Percentiles rank a stretch among this genome's conserved stretches.
Evolutionary conservation across 2,329 filamentous ascomycete species (phyloP).

Genomic region (Hymenoscyphus fraxineus): DNA sequence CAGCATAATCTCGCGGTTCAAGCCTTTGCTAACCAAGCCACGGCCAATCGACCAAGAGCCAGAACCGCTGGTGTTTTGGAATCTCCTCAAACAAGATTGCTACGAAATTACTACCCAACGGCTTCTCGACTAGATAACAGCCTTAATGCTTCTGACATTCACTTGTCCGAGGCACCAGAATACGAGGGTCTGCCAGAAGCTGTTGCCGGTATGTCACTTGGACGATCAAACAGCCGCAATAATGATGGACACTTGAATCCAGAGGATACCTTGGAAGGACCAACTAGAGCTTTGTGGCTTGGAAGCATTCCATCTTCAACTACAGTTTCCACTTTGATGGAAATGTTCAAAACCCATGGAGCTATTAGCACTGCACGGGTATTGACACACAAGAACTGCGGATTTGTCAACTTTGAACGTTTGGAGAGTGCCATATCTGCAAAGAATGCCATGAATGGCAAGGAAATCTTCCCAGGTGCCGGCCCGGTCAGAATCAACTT

Average conservation of each 20-base stretch:
- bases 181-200: conserved; percentile 78
- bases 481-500: conserved; percentile 95
- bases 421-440: conserved; percentile 88
- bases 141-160: conserved; percentile 71
- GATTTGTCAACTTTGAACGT: conserved; percentile 95
- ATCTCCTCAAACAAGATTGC: conserved; percentile 41
- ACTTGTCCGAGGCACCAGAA: conserved; percentile 69
- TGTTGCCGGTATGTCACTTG: conserved; percentile 75
- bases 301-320: conserved; percentile 97
- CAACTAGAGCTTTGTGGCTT: conserved; percentile 92
- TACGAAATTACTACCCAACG: conserved; percentile 73
- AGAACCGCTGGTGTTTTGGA: conserved; percentile 90
- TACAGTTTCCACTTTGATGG: conserved; percentile 87
- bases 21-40: conserved; percentile 82
- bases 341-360: conserved; percentile 93
- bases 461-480: conserved; percentile 96
- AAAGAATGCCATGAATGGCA: conserved; percentile 84
- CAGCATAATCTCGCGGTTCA: conserved; percentile 93
- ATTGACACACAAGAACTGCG: conserved; percentile 97
- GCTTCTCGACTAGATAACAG: conserved; percentile 71
- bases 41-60: conserved; percentile 77
- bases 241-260: conserved; percentile 60
- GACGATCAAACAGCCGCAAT: conserved; percentile 61
- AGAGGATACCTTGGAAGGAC: conserved; percentile 84
- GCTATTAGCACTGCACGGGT: conserved; percentile 88